phyloP scores from a whole-genome alignment of 2,329 filamentous ascomycete species.

The Leptographium flavum region DNA sequence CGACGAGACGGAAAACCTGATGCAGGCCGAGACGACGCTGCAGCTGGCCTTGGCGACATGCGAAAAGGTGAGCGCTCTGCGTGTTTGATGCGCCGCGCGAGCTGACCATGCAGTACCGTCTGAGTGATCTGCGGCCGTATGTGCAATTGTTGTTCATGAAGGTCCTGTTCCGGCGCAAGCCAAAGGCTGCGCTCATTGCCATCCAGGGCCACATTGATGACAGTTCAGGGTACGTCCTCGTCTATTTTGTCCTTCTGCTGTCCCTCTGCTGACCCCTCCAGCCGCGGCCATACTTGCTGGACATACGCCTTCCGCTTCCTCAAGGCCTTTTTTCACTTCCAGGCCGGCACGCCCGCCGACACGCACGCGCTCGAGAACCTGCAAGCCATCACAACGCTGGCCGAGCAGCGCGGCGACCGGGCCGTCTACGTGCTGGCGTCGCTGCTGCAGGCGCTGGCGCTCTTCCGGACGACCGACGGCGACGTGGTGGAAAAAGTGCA shows the following conservation, averaged over 20 bases:
- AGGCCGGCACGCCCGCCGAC: conserved; percentile 46
- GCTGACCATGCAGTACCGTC: conserved; percentile 28
- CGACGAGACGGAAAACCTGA: conserved; percentile 63
- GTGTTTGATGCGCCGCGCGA: neutral
- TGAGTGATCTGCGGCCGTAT: conserved; percentile 57
- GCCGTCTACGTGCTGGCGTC: conserved; percentile 52
- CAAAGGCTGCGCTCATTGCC: conserved; percentile 58
- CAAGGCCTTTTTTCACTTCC: conserved; percentile 54
- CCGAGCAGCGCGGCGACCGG: conserved; percentile 44
- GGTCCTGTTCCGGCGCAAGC: conserved; percentile 54
- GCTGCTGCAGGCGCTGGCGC: conserved; percentile 54
- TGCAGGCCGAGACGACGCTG: conserved; percentile 57
- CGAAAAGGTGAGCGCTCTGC: conserved; percentile 35
- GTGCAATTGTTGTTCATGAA: conserved; percentile 63
- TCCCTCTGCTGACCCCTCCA: neutral
- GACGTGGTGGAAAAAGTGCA: conserved; percentile 59
- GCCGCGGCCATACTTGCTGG: conserved; percentile 55
- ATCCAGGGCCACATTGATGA: conserved; percentile 56
- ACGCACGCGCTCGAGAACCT: conserved; percentile 53
- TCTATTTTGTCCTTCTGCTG: neutral
- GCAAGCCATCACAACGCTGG: conserved; percentile 44
- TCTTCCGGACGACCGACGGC: conserved; percentile 48
- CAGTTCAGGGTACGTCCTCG: conserved; percentile 41
- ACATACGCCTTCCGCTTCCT: conserved; percentile 64
- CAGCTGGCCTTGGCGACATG: conserved; percentile 58